Conservation (phyloP, 345 rosid species). For the Lepidium africanum region DNA sequence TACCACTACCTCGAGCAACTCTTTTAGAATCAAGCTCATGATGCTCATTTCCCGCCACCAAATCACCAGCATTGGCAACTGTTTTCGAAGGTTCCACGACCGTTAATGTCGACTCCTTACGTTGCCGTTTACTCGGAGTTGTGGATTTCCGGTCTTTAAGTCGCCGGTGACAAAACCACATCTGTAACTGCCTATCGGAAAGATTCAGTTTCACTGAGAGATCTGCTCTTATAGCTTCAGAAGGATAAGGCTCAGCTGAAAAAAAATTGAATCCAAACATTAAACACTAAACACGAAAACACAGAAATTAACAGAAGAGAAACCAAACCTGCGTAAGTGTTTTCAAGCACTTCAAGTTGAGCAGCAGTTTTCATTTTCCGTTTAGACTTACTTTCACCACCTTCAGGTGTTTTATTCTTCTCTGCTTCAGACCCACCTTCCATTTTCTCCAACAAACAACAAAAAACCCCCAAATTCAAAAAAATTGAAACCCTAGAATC, state of each 20-base stretch:
- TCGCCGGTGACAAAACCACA: slow-evolving; percentile 97
- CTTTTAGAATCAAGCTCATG: slow-evolving; percentile 38
- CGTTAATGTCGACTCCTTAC: slow-evolving; percentile 34
- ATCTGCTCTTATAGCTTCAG: slow-evolving; percentile 64
- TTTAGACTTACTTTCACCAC: slow-evolving; percentile 53
- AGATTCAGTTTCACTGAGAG: slow-evolving; percentile 70
- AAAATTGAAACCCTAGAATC: slow-evolving; percentile 16
- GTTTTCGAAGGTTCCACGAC: not conserved
- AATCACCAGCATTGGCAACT: slow-evolving; percentile 23
- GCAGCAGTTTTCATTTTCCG: slow-evolving; percentile 92
- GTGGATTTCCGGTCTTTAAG: slow-evolving; percentile 73
- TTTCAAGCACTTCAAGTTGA: slow-evolving; percentile 80
- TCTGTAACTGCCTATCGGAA: slow-evolving; percentile 86
- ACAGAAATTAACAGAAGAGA: not conserved
- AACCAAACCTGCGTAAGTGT: slow-evolving; percentile 60
- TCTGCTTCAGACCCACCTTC: slow-evolving; percentile 44
- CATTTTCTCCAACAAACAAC: slow-evolving; percentile 24
- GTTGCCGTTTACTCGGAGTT: slow-evolving; percentile 39
- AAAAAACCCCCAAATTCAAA: slow-evolving; percentile 4
- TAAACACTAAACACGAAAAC: not conserved
- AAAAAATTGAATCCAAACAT: not conserved
- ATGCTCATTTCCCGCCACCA: slow-evolving; percentile 31
- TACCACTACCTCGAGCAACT: slow-evolving; percentile 31
- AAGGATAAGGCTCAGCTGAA: slow-evolving; percentile 68
- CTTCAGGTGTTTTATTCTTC: slow-evolving; percentile 60